Conservation (phyloP, 441 rosid species). For the Corymbia citriodora region DNA sequence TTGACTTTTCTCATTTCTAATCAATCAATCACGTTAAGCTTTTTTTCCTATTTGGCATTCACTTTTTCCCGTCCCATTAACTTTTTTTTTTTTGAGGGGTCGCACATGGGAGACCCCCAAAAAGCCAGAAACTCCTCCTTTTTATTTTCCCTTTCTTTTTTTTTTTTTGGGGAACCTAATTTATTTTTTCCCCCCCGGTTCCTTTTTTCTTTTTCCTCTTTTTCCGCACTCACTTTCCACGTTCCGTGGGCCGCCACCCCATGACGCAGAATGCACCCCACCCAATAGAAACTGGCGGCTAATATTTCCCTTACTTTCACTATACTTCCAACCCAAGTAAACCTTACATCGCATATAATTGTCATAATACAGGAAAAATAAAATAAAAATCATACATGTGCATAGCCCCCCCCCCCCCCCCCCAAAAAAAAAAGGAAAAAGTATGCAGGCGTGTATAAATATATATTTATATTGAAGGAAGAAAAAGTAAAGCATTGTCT, state of each 20-base stretch:
- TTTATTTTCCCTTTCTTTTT: accelerated
- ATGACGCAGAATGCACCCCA: background rate
- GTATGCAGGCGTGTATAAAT: background rate
- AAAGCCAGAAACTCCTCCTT: background rate
- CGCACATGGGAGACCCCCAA: background rate
- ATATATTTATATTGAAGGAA: background rate
- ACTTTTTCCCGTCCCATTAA: background rate
- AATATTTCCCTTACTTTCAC: background rate
- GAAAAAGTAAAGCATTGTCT: background rate
- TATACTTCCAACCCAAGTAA: background rate
- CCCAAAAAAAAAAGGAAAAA: background rate
- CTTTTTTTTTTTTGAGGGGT: background rate
- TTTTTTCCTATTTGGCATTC: background rate
- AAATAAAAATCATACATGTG: background rate
- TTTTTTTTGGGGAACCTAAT: background rate
- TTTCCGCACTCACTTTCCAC: background rate
- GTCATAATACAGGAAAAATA: background rate
- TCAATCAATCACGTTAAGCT: background rate
- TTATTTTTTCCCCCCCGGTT: background rate
- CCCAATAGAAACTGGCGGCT: background rate
- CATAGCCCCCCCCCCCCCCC: background rate
- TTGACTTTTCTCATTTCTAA: background rate
- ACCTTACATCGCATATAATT: background rate
- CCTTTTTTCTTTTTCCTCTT: background rate
- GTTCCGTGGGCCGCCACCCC: background rate